A percentile compares a stretch with the other conserved stretches of the same genome.
phyloP scores from a whole-genome alignment of 345 rosid genomes.

The Brassica napus region Da-Ae NC_063434.1:1994501-1995000 shows the following conservation, averaged over 20 bases:
- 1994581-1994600: slow-evolving; percentile 95
- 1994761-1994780: slow-evolving; percentile 64
- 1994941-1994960: slow-evolving; percentile 76
- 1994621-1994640: slow-evolving; percentile 93
- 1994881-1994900: slow-evolving; percentile 97
- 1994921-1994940: slow-evolving; percentile 92
- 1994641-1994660: slow-evolving; percentile 92
- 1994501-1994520: background rate
- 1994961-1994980: slow-evolving; percentile 17
- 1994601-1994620: slow-evolving; percentile 99
- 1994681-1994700: slow-evolving; percentile 93
- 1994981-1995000: slow-evolving; percentile 5
- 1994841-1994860: slow-evolving; percentile 98
- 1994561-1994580: slow-evolving; percentile 95
- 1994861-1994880: slow-evolving; percentile 93
- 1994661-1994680: slow-evolving; percentile 96
- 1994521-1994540: slow-evolving; percentile 53
- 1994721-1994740: background rate
- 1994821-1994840: slow-evolving; percentile 97
- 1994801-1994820: slow-evolving; percentile 98
- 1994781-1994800: slow-evolving; percentile 98
- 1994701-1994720: slow-evolving; percentile 14
- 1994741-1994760: slow-evolving; percentile 17
- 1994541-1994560: slow-evolving; percentile 86
- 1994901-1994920: slow-evolving; percentile 99